Evolutionary conservation across 23 red algal species (phyloP).

Genomic region (Gracilaria gracilis): DNA sequence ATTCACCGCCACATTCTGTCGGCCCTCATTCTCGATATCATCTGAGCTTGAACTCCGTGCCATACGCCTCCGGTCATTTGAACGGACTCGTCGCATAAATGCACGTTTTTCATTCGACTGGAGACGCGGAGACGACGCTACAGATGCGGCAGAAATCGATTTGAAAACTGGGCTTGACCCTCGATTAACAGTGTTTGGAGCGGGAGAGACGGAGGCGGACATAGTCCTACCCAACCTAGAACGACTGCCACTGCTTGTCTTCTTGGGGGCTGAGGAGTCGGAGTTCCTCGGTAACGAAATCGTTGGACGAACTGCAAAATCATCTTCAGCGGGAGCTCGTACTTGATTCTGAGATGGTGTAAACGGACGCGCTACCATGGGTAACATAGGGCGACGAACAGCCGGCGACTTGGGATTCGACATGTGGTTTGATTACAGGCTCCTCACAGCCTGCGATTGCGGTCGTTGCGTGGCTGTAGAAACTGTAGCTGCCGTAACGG

Average conservation of each 20-base stretch:
- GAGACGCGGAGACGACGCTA: background rate
- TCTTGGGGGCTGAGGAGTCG: conserved; percentile 25
- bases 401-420: conserved; percentile 32
- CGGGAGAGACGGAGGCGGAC: conserved; percentile 43
- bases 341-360: conserved; percentile 3
- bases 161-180: conserved; percentile 12
- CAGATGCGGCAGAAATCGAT: conserved; percentile 22
- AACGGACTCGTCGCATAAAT: conserved; percentile 72
- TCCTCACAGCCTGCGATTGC: conserved; percentile 29
- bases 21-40: conserved; percentile 58
- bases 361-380: conserved; percentile 41
- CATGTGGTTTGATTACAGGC: conserved; percentile 21
- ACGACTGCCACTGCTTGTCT: conserved; percentile 20
- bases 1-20: conserved; percentile 12
- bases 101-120: conserved; percentile 51
- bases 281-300: conserved; percentile 15
- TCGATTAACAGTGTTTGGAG: conserved; percentile 3
- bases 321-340: conserved; percentile 5
- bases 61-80: conserved; percentile 56
- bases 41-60: conserved; percentile 63
- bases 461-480: conserved; percentile 22
- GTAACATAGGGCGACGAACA: conserved; percentile 70
- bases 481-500: background rate
- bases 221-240: conserved; percentile 40
- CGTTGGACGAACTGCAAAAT: conserved; percentile 19